phyloP scores from a whole-genome alignment of 257 asterid genomes.

The Ballota nigra region DNA sequence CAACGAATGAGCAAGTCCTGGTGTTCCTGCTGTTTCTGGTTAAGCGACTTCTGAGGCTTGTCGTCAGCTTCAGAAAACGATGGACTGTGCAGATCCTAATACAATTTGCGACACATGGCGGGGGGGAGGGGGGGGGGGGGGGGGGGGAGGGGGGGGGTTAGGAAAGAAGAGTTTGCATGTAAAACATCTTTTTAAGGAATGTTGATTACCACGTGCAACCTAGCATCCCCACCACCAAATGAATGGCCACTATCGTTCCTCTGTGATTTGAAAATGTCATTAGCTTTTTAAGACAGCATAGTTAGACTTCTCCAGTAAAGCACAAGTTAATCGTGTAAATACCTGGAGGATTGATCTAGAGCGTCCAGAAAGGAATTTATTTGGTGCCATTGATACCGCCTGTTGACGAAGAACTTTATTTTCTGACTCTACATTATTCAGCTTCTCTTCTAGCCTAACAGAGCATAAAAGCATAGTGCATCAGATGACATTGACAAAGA shows the following conservation, averaged over 20 bases:
- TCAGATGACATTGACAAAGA: slow-evolving; percentile 19
- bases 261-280: slow-evolving; percentile 49
- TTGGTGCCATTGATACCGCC: slow-evolving; percentile 91
- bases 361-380: slow-evolving; percentile 93
- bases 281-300: slow-evolving; percentile 25
- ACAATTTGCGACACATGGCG: slow-evolving; percentile 32
- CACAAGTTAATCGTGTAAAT: slow-evolving; percentile 23
- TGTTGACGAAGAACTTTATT: slow-evolving; percentile 99
- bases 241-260: slow-evolving; percentile 67
- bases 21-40: slow-evolving; percentile 91
- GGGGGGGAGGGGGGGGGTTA: neutral
- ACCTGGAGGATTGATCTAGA: slow-evolving; percentile 96
- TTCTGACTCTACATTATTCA: slow-evolving; percentile 81
- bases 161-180: slow-evolving; percentile 15
- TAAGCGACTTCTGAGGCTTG: slow-evolving; percentile 94
- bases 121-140: slow-evolving; percentile 1
- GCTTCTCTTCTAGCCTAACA: slow-evolving; percentile 91
- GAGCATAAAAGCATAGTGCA: slow-evolving; percentile 11
- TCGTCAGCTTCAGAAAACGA: slow-evolving; percentile 80
- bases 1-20: slow-evolving; percentile 93
- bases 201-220: slow-evolving; percentile 62
- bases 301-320: slow-evolving; percentile 9
- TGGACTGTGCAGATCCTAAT: slow-evolving; percentile 84
- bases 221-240: slow-evolving; percentile 54
- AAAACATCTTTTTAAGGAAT: slow-evolving; percentile 23